These are phyloP conservation scores for Oryza brachyantha DNA, from an alignment of 176 grass and related monocot genomes.

Conservation along the genomic window DNA sequence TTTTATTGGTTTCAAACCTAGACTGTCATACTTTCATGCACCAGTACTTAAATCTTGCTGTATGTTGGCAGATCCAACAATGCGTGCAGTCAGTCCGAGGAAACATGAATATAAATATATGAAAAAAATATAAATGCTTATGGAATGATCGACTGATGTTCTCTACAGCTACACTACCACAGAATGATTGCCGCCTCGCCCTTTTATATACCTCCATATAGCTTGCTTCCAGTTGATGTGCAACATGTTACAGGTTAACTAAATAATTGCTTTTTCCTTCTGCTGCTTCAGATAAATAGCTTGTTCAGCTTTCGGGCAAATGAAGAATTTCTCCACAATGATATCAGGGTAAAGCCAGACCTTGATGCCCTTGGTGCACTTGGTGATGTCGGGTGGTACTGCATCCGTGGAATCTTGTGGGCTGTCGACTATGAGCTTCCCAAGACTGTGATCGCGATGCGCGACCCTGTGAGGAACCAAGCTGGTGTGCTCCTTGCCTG, in stretches of 20 bases:
- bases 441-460: slow-evolving; percentile 39
- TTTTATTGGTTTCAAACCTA: too few relatives aligned
- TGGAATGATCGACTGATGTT: not conserved
- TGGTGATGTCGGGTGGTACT: slow-evolving; percentile 74
- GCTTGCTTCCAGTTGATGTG: not conserved
- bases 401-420: slow-evolving; percentile 69
- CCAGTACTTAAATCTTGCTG: slow-evolving; percentile 5
- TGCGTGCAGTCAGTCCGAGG: not conserved
- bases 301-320: slow-evolving; percentile 41
- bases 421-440: slow-evolving; percentile 59
- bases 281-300: slow-evolving; percentile 53
- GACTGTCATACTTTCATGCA: not conserved
- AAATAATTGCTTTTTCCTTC: not conserved
- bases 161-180: not conserved
- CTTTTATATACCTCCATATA: not conserved
- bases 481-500: slow-evolving; percentile 60
- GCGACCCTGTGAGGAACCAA: slow-evolving; percentile 44
- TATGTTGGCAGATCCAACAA: not conserved
- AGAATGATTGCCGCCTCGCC: not conserved
- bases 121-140: not conserved
- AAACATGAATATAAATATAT: not conserved
- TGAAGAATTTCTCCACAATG: slow-evolving; percentile 69
- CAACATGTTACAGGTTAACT: slow-evolving; percentile 6
- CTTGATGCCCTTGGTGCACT: slow-evolving; percentile 73
- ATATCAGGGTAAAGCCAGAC: slow-evolving; percentile 82